These are phyloP conservation scores for Capsella rubella DNA, from an alignment of 441 rosid species.

Conservation along the genomic window DNA sequence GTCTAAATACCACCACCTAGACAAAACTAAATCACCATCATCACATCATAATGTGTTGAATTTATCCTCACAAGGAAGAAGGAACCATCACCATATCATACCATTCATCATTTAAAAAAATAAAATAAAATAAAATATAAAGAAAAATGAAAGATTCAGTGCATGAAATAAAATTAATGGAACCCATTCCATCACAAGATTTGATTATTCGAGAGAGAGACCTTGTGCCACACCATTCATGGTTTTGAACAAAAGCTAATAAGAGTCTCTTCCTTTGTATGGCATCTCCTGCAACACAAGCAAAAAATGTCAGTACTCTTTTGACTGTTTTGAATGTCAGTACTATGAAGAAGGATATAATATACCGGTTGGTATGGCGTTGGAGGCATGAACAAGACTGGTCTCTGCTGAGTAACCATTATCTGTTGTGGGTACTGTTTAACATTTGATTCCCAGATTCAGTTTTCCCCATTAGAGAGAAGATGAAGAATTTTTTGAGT, in stretches of 20 bases:
- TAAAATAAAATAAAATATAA: not conserved
- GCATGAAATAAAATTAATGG: not conserved
- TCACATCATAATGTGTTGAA: conserved; percentile 33
- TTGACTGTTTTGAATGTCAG: not conserved
- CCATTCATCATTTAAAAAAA: not conserved
- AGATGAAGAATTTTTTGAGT: not conserved
- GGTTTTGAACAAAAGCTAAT: conserved; percentile 39
- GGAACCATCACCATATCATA: conserved; percentile 19
- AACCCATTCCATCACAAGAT: conserved; percentile 27
- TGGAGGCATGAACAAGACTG: conserved; percentile 43
- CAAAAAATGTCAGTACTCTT: conserved; percentile 21
- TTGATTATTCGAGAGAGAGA: conserved; percentile 20
- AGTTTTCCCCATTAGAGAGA: not conserved
- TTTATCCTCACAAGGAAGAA: not conserved
- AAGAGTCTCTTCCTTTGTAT: conserved; percentile 45
- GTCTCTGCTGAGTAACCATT: conserved; percentile 42
- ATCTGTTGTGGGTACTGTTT: conserved; percentile 42
- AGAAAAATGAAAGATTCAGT: conserved; percentile 11
- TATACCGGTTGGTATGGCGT: conserved; percentile 39
- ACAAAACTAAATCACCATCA: conserved; percentile 24
- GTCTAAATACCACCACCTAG: not conserved
- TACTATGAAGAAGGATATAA: not conserved
- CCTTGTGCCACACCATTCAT: conserved; percentile 28
- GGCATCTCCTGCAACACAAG: conserved; percentile 40
- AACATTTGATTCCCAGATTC: conserved; percentile 8